A percentile compares a stretch with the other conserved stretches of the same genome.
Evolutionary conservation across 257 asterid genomes (phyloP).

Genomic region (Lycium ferocissimum): DNA sequence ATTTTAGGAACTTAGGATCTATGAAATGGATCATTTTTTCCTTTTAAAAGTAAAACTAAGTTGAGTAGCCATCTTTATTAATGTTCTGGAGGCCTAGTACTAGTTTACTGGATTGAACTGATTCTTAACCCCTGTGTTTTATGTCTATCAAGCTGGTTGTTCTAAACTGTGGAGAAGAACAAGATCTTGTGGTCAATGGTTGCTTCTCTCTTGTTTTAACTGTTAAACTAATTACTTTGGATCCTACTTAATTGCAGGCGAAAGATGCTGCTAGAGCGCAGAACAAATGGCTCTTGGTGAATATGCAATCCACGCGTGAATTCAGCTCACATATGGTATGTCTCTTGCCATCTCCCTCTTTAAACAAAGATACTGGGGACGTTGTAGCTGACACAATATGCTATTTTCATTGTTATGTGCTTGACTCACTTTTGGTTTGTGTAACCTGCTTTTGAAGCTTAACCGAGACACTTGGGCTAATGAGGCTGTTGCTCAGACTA

Average conservation of each 20-base stretch:
- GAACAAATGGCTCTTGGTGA: constrained; percentile 91
- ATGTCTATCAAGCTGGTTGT: constrained; percentile 9
- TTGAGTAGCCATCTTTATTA: background rate
- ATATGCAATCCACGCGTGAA: constrained; percentile 91
- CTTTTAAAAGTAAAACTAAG: background rate
- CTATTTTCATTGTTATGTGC: background rate
- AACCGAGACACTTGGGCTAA: constrained; percentile 99
- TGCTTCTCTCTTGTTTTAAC: background rate
- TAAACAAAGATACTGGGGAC: background rate
- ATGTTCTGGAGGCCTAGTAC: background rate
- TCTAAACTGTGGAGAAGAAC: background rate
- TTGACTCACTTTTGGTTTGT: constrained; percentile 22
- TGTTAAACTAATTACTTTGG: background rate
- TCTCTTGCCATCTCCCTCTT: constrained; percentile 30
- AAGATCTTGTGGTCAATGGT: constrained; percentile 17
- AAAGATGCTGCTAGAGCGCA: constrained; percentile 77
- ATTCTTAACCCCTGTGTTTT: background rate
- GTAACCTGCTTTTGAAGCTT: constrained; percentile 62
- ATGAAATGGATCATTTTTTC: background rate
- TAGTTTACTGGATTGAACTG: background rate
- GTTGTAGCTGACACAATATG: background rate
- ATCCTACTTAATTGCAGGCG: constrained; percentile 56
- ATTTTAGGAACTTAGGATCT: background rate
- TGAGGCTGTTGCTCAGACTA: constrained; percentile 97
- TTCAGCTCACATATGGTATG: constrained; percentile 97